A percentile compares a stretch with the other conserved stretches of the same genome.
Evolutionary conservation across 805 yeast genomes (phyloP).

Genomic region (Saturnispora dispora): DNA sequence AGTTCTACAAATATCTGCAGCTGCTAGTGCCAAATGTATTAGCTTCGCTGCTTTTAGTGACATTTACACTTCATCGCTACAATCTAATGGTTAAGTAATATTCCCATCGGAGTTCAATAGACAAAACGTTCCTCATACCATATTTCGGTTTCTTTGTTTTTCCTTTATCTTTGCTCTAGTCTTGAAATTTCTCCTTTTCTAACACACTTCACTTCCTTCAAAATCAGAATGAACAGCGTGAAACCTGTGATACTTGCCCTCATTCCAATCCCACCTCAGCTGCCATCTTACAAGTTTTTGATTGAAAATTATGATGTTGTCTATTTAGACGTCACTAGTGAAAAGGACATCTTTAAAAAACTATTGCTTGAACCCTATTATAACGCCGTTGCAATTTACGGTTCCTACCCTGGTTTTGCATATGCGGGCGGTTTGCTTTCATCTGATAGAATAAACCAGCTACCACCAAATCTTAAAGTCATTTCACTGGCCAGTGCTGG

Average conservation of each 20-base stretch:
- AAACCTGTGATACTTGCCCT: conserved; percentile 34
- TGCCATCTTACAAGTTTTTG: conserved; percentile 40
- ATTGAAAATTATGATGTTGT: conserved; percentile 32
- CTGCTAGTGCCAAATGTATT: no score
- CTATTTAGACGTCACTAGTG: conserved; percentile 33
- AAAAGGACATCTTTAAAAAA: conserved; percentile 32
- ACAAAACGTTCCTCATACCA: no score
- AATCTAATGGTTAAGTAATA: no score
- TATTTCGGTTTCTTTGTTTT: no score
- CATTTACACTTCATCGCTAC: no score
- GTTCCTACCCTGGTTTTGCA: conserved; percentile 42
- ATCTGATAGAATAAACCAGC: conserved; percentile 31
- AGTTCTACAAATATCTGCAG: no score
- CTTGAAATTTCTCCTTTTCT: not conserved
- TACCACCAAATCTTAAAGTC: conserved; percentile 37
- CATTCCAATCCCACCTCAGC: conserved; percentile 38
- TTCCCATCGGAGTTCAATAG: no score
- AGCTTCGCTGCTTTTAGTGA: no score
- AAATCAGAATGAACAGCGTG: not conserved
- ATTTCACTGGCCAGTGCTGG: conserved; percentile 52
- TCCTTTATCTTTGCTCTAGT: not conserved
- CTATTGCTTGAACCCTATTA: conserved; percentile 27
- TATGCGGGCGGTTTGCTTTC: conserved; percentile 36
- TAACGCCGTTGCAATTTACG: conserved; percentile 40
- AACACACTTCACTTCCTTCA: not conserved